Conservation (phyloP, 495 filamentous ascomycete species). For the Sphaerosporella brunnea region DNA sequence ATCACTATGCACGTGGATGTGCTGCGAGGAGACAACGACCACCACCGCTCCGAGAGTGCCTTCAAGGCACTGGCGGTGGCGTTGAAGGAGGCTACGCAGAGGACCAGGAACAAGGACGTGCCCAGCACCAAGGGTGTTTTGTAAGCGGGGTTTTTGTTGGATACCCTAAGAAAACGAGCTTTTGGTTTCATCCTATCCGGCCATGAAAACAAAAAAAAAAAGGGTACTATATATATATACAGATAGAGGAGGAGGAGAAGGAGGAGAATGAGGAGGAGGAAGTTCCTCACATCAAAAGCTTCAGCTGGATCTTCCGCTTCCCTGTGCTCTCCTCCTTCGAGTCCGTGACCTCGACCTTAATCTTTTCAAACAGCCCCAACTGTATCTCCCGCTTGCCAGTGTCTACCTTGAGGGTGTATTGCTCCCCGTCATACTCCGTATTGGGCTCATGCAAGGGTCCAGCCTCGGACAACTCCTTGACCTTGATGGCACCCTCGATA, state of each 20-base stretch:
- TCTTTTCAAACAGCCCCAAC: conserved; percentile 78
- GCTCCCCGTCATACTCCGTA: conserved; percentile 64
- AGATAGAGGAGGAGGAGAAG: no score
- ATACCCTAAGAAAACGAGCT: no score
- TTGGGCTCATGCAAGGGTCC: conserved; percentile 26
- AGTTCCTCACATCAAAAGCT: conserved; percentile 31
- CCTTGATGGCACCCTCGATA: conserved; percentile 73
- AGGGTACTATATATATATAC: no score
- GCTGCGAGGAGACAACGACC: conserved; percentile 76
- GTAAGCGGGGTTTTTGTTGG: no score
- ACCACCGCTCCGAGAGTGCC: conserved; percentile 88
- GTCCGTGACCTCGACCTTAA: conserved; percentile 71
- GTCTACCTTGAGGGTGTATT: conserved; percentile 44
- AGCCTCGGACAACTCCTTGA: conserved; percentile 55
- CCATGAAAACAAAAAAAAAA: no score
- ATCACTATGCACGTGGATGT: conserved; percentile 88
- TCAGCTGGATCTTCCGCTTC: conserved; percentile 71
- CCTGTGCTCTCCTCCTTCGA: conserved; percentile 84
- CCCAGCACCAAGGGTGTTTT: conserved; percentile 39
- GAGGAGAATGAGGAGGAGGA: no score
- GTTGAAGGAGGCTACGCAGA: conserved; percentile 51
- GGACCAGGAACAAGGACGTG: conserved; percentile 65
- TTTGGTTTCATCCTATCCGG: no score
- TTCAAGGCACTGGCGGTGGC: conserved; percentile 93
- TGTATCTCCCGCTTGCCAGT: conserved; percentile 30